Conservation (phyloP, 1,284 basidiomycete species). For the Melampsora americana region DNA sequence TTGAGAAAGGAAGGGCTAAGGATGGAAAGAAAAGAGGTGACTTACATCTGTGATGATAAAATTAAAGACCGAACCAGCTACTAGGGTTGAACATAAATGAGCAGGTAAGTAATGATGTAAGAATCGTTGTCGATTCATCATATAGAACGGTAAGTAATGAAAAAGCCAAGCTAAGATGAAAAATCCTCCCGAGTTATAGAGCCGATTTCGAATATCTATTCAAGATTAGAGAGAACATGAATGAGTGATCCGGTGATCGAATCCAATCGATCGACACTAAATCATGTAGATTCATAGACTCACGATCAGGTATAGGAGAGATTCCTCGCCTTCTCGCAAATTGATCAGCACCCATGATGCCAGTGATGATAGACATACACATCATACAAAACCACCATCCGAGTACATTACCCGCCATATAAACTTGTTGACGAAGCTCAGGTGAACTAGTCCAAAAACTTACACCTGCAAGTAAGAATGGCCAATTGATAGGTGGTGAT, state of each 20-base stretch:
- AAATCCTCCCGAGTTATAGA: slow-evolving; percentile 93
- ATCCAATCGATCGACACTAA: not conserved
- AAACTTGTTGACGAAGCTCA: slow-evolving; percentile 82
- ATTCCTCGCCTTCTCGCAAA: slow-evolving; percentile 79
- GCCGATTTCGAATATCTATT: slow-evolving; percentile 56
- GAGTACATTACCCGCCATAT: slow-evolving; percentile 88
- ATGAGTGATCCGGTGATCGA: not conserved
- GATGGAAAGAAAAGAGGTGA: slow-evolving; percentile 46
- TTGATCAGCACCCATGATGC: slow-evolving; percentile 82
- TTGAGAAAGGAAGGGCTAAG: not conserved
- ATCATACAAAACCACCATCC: slow-evolving; percentile 93
- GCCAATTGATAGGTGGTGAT: slow-evolving; percentile 92
- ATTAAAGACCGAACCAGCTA: slow-evolving; percentile 85
- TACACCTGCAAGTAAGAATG: slow-evolving; percentile 89
- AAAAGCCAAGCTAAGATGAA: slow-evolving; percentile 90
- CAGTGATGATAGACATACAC: slow-evolving; percentile 78
- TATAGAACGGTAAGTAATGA: slow-evolving; percentile 96
- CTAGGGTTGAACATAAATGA: slow-evolving; percentile 76
- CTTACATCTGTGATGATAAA: slow-evolving; percentile 75
- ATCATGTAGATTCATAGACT: slow-evolving; percentile 54
- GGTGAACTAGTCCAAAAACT: slow-evolving; percentile 92
- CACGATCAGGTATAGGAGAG: slow-evolving; percentile 79
- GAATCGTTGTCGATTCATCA: slow-evolving; percentile 95
- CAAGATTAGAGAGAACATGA: not conserved
- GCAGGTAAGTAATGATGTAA: slow-evolving; percentile 93